These are phyloP conservation scores for Gossypium australe DNA, from an alignment of 345 rosid species.

Conservation along the genomic window DNA sequence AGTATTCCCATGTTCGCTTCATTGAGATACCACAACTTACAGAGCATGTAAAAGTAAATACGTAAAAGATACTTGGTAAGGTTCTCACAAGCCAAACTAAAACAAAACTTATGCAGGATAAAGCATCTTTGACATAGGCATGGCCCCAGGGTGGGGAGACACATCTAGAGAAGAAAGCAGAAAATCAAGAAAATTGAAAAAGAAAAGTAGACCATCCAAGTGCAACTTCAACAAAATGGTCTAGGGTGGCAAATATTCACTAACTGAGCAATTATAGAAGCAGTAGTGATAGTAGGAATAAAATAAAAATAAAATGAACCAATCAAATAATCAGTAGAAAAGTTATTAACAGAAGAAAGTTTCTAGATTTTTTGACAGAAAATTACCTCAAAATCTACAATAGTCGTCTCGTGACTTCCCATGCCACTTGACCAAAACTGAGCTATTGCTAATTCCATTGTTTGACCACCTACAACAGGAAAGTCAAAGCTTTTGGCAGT, in stretches of 20 bases:
- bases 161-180: not conserved
- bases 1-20: not conserved
- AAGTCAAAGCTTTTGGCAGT: conserved; percentile 71
- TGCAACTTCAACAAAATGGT: not conserved
- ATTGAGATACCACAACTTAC: not conserved
- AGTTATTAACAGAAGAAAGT: not conserved
- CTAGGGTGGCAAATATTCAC: not conserved
- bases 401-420: conserved; percentile 77
- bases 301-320: not conserved
- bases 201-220: not conserved
- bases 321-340: not conserved
- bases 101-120: conserved; percentile 1
- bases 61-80: not conserved
- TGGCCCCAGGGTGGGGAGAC: not conserved
- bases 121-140: not conserved
- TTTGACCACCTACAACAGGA: conserved; percentile 80
- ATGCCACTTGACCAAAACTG: conserved; percentile 99
- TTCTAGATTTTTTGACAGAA: not conserved
- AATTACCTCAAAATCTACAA: conserved; percentile 88
- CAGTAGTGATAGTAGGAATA: not conserved
- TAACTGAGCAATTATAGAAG: not conserved
- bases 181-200: not conserved
- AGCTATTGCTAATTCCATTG: conserved; percentile 89
- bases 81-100: not conserved
- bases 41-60: not conserved